Evolutionary conservation across 306 rosid genomes (phyloP).

Genomic region (Glycine soja): DNA sequence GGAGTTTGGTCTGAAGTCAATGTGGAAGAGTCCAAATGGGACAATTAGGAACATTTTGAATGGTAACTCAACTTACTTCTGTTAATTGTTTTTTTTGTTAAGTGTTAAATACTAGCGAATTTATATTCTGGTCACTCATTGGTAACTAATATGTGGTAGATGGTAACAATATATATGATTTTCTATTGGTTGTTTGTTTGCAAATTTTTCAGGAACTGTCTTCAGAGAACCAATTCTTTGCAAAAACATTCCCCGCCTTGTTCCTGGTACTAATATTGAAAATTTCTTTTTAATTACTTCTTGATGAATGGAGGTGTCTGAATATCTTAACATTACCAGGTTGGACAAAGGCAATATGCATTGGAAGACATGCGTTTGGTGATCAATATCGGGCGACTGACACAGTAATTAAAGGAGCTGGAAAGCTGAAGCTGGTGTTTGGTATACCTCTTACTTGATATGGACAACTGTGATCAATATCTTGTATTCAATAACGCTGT

Average conservation of each 20-base stretch:
- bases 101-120: slow-evolving; percentile 8
- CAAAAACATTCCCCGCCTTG: slow-evolving; percentile 92
- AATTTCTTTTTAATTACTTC: not conserved
- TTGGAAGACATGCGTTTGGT: slow-evolving; percentile 99
- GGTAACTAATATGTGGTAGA: not conserved
- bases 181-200: not conserved
- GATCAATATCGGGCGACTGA: slow-evolving; percentile 97
- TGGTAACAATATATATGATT: not conserved
- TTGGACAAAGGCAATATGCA: slow-evolving; percentile 94
- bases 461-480: slow-evolving; percentile 13
- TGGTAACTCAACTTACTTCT: slow-evolving; percentile 57
- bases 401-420: slow-evolving; percentile 88
- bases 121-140: slow-evolving; percentile 27
- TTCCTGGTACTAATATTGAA: slow-evolving; percentile 76
- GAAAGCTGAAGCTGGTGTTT: slow-evolving; percentile 83
- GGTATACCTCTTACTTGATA: slow-evolving; percentile 62
- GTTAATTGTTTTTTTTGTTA: slow-evolving; percentile 30
- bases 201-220: slow-evolving; percentile 77
- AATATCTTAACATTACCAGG: slow-evolving; percentile 61
- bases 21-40: slow-evolving; percentile 99
- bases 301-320: slow-evolving; percentile 34
- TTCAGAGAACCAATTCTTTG: slow-evolving; percentile 98
- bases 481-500: not conserved
- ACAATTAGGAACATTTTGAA: slow-evolving; percentile 96
- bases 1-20: slow-evolving; percentile 85